phyloP scores from a whole-genome alignment of 305 asterid species.

The Lippia alba region DNA sequence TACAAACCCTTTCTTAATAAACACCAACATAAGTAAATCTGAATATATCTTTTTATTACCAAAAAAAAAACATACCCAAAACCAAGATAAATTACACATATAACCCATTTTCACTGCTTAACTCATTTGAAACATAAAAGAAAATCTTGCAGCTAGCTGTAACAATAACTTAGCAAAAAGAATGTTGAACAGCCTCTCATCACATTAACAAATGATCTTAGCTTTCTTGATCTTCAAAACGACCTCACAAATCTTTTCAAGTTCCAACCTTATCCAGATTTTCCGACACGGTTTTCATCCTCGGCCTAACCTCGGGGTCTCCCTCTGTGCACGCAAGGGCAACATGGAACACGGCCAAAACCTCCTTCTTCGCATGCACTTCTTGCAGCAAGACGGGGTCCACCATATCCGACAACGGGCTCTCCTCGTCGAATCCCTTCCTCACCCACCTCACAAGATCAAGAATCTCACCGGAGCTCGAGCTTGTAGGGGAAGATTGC shows the following conservation, averaged over 20 bases:
- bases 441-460: conserved; percentile 93
- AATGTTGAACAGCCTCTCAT: conserved; percentile 12
- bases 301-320: conserved; percentile 85
- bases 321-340: conserved; percentile 89
- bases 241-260: conserved; percentile 29
- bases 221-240: conserved; percentile 15
- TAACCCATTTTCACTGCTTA: conserved; percentile 3
- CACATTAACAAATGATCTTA: neutral
- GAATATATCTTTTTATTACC: conserved; percentile 25
- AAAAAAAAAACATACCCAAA: conserved; percentile 30
- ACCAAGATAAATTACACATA: conserved; percentile 37
- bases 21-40: neutral
- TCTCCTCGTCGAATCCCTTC: conserved; percentile 83
- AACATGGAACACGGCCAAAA: conserved; percentile 69
- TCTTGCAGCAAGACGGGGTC: conserved; percentile 85
- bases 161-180: conserved; percentile 23
- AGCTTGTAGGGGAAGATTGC: conserved; percentile 65
- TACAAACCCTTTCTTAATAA: neutral
- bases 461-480: conserved; percentile 65
- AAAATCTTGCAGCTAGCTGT: conserved; percentile 3
- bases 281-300: conserved; percentile 85
- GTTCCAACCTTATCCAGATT: conserved; percentile 81
- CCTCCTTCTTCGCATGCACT: conserved; percentile 87
- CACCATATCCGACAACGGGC: conserved; percentile 81
- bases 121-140: neutral